Evolutionary conservation across 1,139 yeast species (phyloP).

Genomic region (Yamadazyma atmosphaerica): DNA sequence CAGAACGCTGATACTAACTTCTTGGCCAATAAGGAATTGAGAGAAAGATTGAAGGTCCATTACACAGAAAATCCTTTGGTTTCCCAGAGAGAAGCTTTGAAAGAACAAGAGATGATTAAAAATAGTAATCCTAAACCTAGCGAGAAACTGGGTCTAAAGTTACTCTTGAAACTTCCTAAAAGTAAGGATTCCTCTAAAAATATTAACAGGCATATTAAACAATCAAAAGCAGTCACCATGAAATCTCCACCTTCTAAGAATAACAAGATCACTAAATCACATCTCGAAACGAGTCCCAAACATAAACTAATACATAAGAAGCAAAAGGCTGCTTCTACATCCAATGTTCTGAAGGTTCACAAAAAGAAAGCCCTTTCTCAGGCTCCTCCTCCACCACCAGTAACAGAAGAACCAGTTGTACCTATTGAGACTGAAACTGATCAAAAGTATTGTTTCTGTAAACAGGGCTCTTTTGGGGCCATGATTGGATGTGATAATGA

Average conservation of each 20-base stretch:
- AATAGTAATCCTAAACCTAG: slow-evolving; percentile 1
- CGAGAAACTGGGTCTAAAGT: slow-evolving; percentile 17
- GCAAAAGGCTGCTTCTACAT: too few species aligned
- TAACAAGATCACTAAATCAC: background rate
- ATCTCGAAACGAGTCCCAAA: background rate
- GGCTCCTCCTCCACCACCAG: slow-evolving; percentile 1
- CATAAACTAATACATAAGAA: background rate
- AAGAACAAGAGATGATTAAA: slow-evolving; percentile 26
- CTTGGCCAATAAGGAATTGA: slow-evolving; percentile 22
- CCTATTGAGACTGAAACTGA: slow-evolving; percentile 17
- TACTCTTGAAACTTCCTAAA: slow-evolving; percentile 30
- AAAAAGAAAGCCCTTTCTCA: background rate
- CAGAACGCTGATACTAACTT: slow-evolving; percentile 13
- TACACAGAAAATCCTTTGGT: slow-evolving; percentile 36
- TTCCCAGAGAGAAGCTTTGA: slow-evolving; percentile 42
- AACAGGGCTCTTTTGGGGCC: slow-evolving; percentile 45
- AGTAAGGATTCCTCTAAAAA: slow-evolving; percentile 2
- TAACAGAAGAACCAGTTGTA: slow-evolving; percentile 4
- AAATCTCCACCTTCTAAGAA: background rate
- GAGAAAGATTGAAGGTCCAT: slow-evolving; percentile 35
- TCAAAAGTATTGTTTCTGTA: slow-evolving; percentile 41
- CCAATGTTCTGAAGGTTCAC: background rate
- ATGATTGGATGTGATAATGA: slow-evolving; percentile 51
- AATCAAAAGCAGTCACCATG: too few species aligned
- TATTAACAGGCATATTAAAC: too few species aligned